These are phyloP conservation scores for Pythium utonaiense DNA, from an alignment of 352 stramenopile genomes.

Conservation along the genomic window DNA sequence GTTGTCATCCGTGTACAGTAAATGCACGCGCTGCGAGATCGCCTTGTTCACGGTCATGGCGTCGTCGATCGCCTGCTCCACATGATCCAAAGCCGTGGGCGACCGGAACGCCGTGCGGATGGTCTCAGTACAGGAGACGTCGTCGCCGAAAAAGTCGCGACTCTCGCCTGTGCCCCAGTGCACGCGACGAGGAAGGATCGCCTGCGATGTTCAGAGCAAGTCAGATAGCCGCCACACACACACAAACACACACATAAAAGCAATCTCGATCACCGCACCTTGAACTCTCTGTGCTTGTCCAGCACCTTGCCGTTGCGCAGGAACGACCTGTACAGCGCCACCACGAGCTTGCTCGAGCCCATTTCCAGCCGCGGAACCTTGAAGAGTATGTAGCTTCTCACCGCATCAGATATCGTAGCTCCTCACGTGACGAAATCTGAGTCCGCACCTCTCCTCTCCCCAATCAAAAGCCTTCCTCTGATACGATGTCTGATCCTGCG, in stretches of 20 bases:
- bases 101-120: conserved; percentile 52
- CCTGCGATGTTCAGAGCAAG: conserved; percentile 29
- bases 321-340: conserved; percentile 70
- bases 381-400: neutral
- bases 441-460: neutral
- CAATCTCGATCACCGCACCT: conserved; percentile 28
- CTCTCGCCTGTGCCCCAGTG: conserved; percentile 47
- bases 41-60: conserved; percentile 64
- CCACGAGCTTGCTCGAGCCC: conserved; percentile 46
- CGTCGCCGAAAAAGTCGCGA: conserved; percentile 58
- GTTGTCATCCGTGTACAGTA: conserved; percentile 53
- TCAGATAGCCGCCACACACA: neutral
- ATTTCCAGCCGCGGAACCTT: conserved; percentile 23
- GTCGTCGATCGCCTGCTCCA: conserved; percentile 52
- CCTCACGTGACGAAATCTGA: neutral
- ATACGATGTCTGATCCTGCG: neutral
- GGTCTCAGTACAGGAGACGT: conserved; percentile 49
- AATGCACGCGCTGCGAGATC: conserved; percentile 56
- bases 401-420: neutral
- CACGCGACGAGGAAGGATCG: conserved; percentile 57
- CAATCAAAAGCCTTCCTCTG: neutral
- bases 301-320: conserved; percentile 64
- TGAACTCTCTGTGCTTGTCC: conserved; percentile 54
- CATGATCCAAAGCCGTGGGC: neutral
- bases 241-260: neutral